Evolutionary conservation across 1,139 yeast species (phyloP), one percentile per base, ranked within the genome.

Genomic region (Nakaseomyces delphensis): DNA sequence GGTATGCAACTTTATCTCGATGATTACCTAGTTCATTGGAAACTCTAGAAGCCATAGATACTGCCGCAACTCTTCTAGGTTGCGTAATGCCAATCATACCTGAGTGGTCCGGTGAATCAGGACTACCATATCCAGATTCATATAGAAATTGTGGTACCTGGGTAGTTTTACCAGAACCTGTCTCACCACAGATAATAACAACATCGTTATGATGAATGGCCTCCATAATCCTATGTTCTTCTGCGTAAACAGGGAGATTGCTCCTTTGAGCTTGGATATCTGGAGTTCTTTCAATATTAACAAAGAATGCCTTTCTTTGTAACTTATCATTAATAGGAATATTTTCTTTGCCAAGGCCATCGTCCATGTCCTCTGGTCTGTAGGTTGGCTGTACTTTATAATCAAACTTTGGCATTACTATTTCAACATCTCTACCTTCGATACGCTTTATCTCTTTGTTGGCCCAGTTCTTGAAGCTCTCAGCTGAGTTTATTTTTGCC

Each of bases 21-120:
- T 83, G 86, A 49, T 80, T 74, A 0, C 97, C 97, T 46, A 91
- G 66, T 61, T 91, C 99, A 35, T 72, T 70, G 0, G 79, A 71
- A 4, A 91, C 96, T 65, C 99, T 81, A 44, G 77, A 73, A 1
- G 98, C 91, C 97, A 93, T 91, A 4, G 97, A 84, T 4, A 93
- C 95, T 0, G 98, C 96, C 4, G 99, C 99, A 45, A 91, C 98
- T 66, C 99, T 76, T 68, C 99, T 77, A 0, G 99, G 98, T 64
- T 91, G 98, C 0, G 99, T 91, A 21, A 93, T 72, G 44, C 96
- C 98, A 56, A 91, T 85, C 83, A 89, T 80, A 1, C 96, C 97
- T 0, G 95, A 91, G 27, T 76, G 77, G 9, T 76, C 79, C 4
- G 63, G 55, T 19, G 86, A 76, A 1, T 71, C 71, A 3, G 68